These are phyloP conservation scores for Tillandsia leiboldiana DNA, from an alignment of 176 grass and related monocot species.

Conservation along the genomic window DNA sequence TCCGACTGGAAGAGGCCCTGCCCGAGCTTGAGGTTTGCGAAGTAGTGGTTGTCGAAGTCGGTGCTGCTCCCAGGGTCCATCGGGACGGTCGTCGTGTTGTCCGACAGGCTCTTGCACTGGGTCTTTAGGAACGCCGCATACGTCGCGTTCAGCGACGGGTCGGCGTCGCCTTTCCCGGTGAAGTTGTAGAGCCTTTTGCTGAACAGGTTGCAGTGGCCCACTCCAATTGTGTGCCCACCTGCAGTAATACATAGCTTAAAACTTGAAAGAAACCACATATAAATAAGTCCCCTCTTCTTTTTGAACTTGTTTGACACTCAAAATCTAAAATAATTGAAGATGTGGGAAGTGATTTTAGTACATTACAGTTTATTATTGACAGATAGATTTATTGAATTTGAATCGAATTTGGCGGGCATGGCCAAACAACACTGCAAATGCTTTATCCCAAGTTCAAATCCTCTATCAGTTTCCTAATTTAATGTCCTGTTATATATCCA, in stretches of 20 bases:
- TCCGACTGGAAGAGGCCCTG: slow-evolving; percentile 23
- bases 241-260: neutral
- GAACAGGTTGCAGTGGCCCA: slow-evolving; percentile 66
- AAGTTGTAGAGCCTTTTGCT: slow-evolving; percentile 42
- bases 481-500: too few relatives aligned
- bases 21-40: slow-evolving; percentile 10
- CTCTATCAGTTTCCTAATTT: too few relatives aligned
- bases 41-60: slow-evolving; percentile 25
- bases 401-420: too few relatives aligned
- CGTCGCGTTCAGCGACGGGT: neutral
- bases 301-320: too few relatives aligned
- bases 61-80: slow-evolving; percentile 20
- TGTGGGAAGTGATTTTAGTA: too few relatives aligned
- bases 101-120: slow-evolving; percentile 11
- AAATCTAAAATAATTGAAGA: too few relatives aligned
- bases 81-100: slow-evolving; percentile 21
- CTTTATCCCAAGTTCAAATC: too few relatives aligned
- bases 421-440: too few relatives aligned
- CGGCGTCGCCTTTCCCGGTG: slow-evolving; percentile 21
- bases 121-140: slow-evolving; percentile 6
- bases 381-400: too few relatives aligned
- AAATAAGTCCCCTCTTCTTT: too few relatives aligned
- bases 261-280: too few relatives aligned
- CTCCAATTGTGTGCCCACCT: slow-evolving; percentile 31
- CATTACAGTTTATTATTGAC: too few relatives aligned